Conservation (phyloP, 202 grass and related monocot genomes). For the Bolboschoenoplectus hybrid region DNA sequence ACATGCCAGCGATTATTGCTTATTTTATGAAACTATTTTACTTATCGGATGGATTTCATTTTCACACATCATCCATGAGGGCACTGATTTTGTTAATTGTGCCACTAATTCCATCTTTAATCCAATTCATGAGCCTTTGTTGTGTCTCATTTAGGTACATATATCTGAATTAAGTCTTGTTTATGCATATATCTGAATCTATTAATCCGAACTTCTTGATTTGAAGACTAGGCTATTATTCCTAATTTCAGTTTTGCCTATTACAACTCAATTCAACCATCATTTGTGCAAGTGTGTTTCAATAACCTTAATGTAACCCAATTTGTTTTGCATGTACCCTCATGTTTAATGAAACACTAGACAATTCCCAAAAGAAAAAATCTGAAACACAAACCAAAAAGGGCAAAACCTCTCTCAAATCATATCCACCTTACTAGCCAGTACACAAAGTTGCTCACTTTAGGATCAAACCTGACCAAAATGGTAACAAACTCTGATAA, state of each 20-base stretch:
- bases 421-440: background rate
- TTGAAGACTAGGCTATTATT: background rate
- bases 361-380: background rate
- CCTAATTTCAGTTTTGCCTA: background rate
- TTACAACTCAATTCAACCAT: background rate
- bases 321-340: background rate
- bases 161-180: background rate
- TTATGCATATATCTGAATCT: background rate
- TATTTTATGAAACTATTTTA: background rate
- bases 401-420: background rate
- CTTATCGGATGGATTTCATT: background rate
- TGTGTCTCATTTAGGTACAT: background rate
- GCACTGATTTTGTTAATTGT: background rate
- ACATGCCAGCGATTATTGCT: background rate
- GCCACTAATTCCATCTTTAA: background rate
- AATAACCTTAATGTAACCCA: background rate
- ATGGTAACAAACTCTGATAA: background rate
- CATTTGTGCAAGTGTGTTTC: slow-evolving; percentile 26
- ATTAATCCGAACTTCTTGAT: too few relatives aligned
- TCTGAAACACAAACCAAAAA: background rate
- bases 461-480: background rate
- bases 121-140: background rate
- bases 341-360: slow-evolving; percentile 2
- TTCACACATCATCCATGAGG: background rate
- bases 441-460: background rate